Evolutionary conservation across 148 eudicot genomes (phyloP), one percentile per base, ranked within the genome.

Genomic region (Fagopyrum homotropicum): DNA sequence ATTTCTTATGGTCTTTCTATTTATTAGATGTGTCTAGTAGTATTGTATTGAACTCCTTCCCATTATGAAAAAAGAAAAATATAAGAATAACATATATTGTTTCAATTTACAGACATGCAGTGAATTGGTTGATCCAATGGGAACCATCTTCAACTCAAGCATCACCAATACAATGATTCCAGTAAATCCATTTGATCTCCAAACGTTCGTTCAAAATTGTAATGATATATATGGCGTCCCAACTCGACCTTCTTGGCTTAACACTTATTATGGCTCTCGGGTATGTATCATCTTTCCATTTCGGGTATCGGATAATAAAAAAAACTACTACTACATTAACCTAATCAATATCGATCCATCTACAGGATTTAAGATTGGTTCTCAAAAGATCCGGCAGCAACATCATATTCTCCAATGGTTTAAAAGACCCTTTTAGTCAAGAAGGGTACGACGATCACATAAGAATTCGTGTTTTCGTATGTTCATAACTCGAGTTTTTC

Each of bases 351-450:
- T 22, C 26, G 26, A 22, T 35, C 40, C 0, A 35, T 61, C 0
- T 14, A 4, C 70, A 66, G 70, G 46, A 66, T 19, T 66, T 66
- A 14, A 66, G 46, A 46, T 6, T 66, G 46, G n/a, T 35, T 66
- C 46, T 66, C 17, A 66, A 66, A 40, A 66, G 70, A 15, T 35
- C 46, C 40, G 70, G 70, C 11, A 66, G 70, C 47, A 66, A 66
- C 70, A 66, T 66, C 70, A 66, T 66, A 35, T 66, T 66, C 46
- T 66, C 70, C 45, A 66, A 66, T 2, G 70, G 70, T 5, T 66
- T 66, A 9, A 64, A 14, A 15, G 70, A 66, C 43, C 70, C 70
- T 12, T 66, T 4, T 40, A 66, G 70, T 17, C 70, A 66, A 66
- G 46, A 35, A 11, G 70, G 70, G 70, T 66, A 35, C 40, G 40